A percentile compares a stretch with the other conserved stretches of the same genome.
These are phyloP conservation scores for Earliella scabrosa DNA, from an alignment of 1,284 basidiomycete genomes.

Conservation along the genomic window DNA sequence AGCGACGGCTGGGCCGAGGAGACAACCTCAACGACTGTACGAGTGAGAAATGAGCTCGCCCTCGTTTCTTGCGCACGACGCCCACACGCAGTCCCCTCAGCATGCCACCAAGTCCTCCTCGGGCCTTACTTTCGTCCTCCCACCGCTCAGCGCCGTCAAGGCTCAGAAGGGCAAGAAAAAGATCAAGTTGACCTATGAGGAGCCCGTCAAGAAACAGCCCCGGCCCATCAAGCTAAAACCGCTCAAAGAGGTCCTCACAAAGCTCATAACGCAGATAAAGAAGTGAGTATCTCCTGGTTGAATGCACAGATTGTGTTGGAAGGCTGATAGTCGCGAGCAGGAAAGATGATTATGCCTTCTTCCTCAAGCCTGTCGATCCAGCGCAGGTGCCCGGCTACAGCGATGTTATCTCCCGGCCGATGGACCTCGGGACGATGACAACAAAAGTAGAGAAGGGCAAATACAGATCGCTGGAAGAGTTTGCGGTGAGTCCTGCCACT, in stretches of 20 bases:
- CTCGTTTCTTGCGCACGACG: constrained; percentile 27
- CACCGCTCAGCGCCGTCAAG: constrained; percentile 39
- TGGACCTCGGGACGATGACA: constrained; percentile 85
- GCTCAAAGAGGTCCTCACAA: constrained; percentile 66
- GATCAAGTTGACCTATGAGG: constrained; percentile 28
- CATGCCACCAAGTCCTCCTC: constrained; percentile 27
- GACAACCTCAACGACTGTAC: constrained; percentile 24
- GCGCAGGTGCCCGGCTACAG: constrained; percentile 70
- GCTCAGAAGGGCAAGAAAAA: constrained; percentile 39
- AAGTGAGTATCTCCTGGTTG: constrained; percentile 49
- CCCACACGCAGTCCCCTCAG: constrained; percentile 25
- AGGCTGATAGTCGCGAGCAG: constrained; percentile 40
- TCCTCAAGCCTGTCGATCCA: constrained; percentile 71
- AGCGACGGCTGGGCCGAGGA: constrained; percentile 22
- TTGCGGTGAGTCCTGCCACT: constrained; percentile 55
- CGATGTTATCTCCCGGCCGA: constrained; percentile 72
- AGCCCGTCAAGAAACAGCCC: constrained; percentile 35
- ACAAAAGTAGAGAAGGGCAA: constrained; percentile 65
- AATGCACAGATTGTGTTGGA: neutral
- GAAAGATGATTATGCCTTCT: constrained; percentile 88
- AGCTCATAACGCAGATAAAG: constrained; percentile 73
- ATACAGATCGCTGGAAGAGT: constrained; percentile 78
- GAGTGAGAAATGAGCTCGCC: constrained; percentile 29
- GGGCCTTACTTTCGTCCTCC: constrained; percentile 39
- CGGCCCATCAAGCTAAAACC: constrained; percentile 76